A percentile compares a stretch with the other conserved stretches of the same genome.
Conservation (phyloP, 345 rosid genomes). For the Melaleuca quinquenervia region DNA sequence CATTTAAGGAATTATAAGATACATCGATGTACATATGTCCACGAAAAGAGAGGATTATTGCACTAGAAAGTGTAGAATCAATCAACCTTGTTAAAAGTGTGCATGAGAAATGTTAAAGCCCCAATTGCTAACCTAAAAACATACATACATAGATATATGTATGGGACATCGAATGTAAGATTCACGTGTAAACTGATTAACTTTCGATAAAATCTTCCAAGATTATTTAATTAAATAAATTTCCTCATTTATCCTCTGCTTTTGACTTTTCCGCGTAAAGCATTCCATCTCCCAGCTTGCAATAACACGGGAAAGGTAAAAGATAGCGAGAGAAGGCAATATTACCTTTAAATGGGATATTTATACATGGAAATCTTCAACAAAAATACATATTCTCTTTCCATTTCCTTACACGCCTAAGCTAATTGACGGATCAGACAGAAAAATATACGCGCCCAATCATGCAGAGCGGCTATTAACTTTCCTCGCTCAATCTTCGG, state of each 20-base stretch:
- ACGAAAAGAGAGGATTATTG: background rate
- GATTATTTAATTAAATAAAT: background rate
- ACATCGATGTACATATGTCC: too few relatives aligned
- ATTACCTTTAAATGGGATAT: background rate
- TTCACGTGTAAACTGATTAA: background rate
- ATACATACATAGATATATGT: background rate
- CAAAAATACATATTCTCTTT: background rate
- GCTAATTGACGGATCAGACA: background rate
- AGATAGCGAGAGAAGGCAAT: background rate
- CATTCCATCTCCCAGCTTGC: background rate
- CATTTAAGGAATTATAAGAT: background rate
- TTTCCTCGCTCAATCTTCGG: slow-evolving; percentile 27
- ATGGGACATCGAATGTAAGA: background rate
- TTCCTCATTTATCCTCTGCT: background rate
- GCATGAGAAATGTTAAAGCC: background rate
- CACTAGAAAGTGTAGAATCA: background rate
- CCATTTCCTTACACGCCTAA: background rate
- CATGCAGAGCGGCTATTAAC: background rate
- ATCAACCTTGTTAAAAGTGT: background rate
- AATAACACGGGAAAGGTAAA: background rate
- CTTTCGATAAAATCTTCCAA: background rate
- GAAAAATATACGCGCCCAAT: background rate
- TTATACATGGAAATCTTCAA: background rate
- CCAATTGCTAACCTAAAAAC: background rate
- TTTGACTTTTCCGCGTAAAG: background rate